Evolutionary conservation across 257 asterid species (phyloP).

Genomic region (Gardenia jasminoides): DNA sequence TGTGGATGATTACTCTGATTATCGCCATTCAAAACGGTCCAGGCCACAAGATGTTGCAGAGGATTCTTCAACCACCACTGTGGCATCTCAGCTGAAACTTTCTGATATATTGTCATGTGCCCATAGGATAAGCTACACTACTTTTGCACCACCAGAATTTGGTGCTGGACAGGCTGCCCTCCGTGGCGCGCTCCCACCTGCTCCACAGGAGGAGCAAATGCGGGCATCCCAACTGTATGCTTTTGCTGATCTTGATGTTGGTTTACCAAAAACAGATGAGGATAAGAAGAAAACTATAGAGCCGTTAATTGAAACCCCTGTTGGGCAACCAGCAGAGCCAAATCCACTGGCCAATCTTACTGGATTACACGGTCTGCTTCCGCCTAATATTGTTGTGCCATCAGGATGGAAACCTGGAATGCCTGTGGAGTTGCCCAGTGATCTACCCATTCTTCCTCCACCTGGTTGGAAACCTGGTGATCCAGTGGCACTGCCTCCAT

Average conservation of each 20-base stretch:
- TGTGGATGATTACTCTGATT: slow-evolving; percentile 81
- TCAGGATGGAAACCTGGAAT: slow-evolving; percentile 94
- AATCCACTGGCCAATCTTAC: slow-evolving; percentile 37
- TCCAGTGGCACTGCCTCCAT: slow-evolving; percentile 65
- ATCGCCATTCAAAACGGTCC: slow-evolving; percentile 62
- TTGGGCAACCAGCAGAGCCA: slow-evolving; percentile 30
- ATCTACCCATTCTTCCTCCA: slow-evolving; percentile 69
- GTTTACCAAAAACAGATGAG: slow-evolving; percentile 66
- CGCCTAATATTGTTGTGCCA: slow-evolving; percentile 70
- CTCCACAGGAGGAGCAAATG: slow-evolving; percentile 98
- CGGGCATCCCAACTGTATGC: slow-evolving; percentile 75
- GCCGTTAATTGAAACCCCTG: slow-evolving; percentile 51
- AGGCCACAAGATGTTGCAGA: slow-evolving; percentile 40
- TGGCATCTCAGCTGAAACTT: slow-evolving; percentile 63
- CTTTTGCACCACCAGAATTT: slow-evolving; percentile 93
- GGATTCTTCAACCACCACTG: slow-evolving; percentile 58
- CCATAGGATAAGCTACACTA: slow-evolving; percentile 84
- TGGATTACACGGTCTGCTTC: slow-evolving; percentile 49
- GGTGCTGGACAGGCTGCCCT: slow-evolving; percentile 87
- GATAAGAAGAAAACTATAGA: slow-evolving; percentile 57
- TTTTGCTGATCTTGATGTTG: slow-evolving; percentile 73
- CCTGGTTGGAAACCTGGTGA: slow-evolving; percentile 98
- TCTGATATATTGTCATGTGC: slow-evolving; percentile 78
- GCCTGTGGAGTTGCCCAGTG: slow-evolving; percentile 85
- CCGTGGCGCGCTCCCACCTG: slow-evolving; percentile 90